These are phyloP conservation scores for Aureobasidium lini DNA, from an alignment of 2,329 filamentous ascomycete species.

Conservation along the genomic window DNA sequence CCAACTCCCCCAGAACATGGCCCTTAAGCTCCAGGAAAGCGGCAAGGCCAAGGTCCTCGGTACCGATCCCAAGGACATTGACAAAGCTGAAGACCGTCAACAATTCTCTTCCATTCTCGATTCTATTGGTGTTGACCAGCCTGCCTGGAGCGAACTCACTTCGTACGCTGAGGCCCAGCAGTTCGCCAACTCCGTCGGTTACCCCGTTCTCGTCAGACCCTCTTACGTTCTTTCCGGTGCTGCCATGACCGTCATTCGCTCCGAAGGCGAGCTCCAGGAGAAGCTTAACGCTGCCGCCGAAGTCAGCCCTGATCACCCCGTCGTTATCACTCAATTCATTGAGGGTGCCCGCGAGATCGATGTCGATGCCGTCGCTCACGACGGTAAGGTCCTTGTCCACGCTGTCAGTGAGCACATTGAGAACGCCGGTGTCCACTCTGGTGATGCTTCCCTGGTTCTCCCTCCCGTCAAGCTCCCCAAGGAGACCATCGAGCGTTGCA, in stretches of 20 bases:
- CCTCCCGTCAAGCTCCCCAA: constrained; percentile 76
- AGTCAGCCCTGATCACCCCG: constrained; percentile 92
- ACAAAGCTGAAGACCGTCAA: constrained; percentile 95
- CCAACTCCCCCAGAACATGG: constrained; percentile 95
- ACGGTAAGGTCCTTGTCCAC: constrained; percentile 81
- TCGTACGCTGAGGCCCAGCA: constrained; percentile 79
- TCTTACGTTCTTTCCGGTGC: constrained; percentile 95
- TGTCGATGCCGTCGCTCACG: constrained; percentile 82
- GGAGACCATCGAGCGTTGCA: constrained; percentile 72
- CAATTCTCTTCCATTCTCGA: constrained; percentile 98
- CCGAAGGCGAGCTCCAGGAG: constrained; percentile 81
- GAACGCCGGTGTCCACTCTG: constrained; percentile 95
- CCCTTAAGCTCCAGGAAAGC: constrained; percentile 82
- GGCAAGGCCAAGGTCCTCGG: constrained; percentile 87
- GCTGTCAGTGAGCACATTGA: constrained; percentile 95
- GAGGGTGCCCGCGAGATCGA: constrained; percentile 95
- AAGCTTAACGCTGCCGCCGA: constrained; percentile 86
- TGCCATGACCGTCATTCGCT: constrained; percentile 95
- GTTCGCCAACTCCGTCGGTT: constrained; percentile 78
- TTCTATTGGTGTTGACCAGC: constrained; percentile 93
- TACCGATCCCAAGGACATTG: constrained; percentile 88
- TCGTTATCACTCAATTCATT: constrained; percentile 98
- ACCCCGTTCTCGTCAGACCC: constrained; percentile 90
- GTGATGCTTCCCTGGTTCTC: constrained; percentile 89
- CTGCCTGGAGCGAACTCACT: constrained; percentile 94